Base-by-base conservation (phyloP, 371 early-diverging fungal species). In the Syncephalastrum sp. region DNA sequence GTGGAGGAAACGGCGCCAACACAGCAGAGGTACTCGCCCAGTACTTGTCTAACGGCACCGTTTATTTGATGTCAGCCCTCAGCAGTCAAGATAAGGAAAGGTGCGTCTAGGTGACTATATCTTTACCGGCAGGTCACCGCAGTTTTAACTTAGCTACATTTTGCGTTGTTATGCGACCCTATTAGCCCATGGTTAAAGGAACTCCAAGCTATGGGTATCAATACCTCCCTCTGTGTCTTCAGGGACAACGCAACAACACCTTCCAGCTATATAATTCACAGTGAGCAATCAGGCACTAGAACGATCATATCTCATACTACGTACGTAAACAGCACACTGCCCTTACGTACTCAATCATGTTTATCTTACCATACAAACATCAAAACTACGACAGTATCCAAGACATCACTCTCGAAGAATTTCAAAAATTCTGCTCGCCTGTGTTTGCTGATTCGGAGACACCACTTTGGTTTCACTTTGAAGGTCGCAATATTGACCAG, bases 1-100 rank as follows among this genome's bases (percentile, higher is more conserved):
- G 79, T n/a, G 89, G 89, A 38, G 89, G 89, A 16, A 89, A 89
- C 54, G 77, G 77, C n/a, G 79, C 76, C 24, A 89, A 89, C 58
- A 77, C 82, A 3, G 79, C 82, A 12, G 70, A 70, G 44, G 78
- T 85, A 5, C 67, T 88, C 17, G 63, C 74, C 10, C 86, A 86
- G 60, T 72, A 74, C 47, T 69, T 72, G 17, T 69, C 74, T 16
- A 27, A 55, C 14, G 58, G 70, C 25, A 64, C 63, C 16, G 70
- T 75, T 38, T 76, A 66, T 64, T 74, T 66, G 54, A 76, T 83
- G 79, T 79, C 81, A 43, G 74, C 79, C 19, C 52, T 78, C 50
- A 80, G 80, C 15, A 64, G 74, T 33, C 38, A 33, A 12, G 38
- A 33, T 16, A 67, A 70, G 62, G 68, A 68, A 21, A 67, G 71